A percentile compares a stretch with the other conserved stretches of the same genome.
Evolutionary conservation across 2,329 filamentous ascomycete species (phyloP).

Genomic region (Hypoxylon sp.): DNA sequence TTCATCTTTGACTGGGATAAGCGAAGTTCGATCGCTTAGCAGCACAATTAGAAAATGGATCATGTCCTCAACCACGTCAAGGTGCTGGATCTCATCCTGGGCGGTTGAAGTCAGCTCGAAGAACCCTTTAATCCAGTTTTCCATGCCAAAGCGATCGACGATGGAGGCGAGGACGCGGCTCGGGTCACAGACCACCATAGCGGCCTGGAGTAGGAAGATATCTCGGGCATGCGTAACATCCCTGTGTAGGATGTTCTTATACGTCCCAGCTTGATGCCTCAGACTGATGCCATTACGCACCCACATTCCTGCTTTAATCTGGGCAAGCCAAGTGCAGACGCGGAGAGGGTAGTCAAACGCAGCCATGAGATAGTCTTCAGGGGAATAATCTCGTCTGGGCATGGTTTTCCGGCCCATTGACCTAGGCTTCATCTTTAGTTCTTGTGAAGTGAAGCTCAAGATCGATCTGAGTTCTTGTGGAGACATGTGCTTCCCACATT

Average conservation of each 20-base stretch:
- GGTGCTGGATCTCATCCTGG: slow-evolving; percentile 87
- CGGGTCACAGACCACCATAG: slow-evolving; percentile 86
- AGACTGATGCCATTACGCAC: slow-evolving; percentile 97
- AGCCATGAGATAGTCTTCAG: slow-evolving; percentile 86
- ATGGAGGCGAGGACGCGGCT: slow-evolving; percentile 88
- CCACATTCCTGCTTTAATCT: slow-evolving; percentile 99
- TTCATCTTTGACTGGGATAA: slow-evolving; percentile 77
- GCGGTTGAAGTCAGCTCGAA: slow-evolving; percentile 79
- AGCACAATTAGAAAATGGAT: slow-evolving; percentile 92
- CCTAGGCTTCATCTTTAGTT: slow-evolving; percentile 75
- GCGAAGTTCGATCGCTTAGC: slow-evolving; percentile 86
- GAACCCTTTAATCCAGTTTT: slow-evolving; percentile 85
- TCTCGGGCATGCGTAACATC: slow-evolving; percentile 96
- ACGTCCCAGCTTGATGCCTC: slow-evolving; percentile 93
- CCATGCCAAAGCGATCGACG: slow-evolving; percentile 90
- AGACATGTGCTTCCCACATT: slow-evolving; percentile 83
- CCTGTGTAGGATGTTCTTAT: slow-evolving; percentile 87
- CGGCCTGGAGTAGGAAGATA: slow-evolving; percentile 92
- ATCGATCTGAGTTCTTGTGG: slow-evolving; percentile 75
- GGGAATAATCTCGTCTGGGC: slow-evolving; percentile 67
- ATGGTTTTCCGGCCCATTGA: slow-evolving; percentile 72
- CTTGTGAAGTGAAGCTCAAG: slow-evolving; percentile 77
- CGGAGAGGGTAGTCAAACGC: slow-evolving; percentile 94
- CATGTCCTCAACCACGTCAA: slow-evolving; percentile 96
- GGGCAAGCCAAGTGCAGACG: slow-evolving; percentile 95